Percentiles rank a stretch among this genome's conserved stretches.
phyloP scores from a whole-genome alignment of 768 basidiomycete genomes.

The Collybia sordida region DNA sequence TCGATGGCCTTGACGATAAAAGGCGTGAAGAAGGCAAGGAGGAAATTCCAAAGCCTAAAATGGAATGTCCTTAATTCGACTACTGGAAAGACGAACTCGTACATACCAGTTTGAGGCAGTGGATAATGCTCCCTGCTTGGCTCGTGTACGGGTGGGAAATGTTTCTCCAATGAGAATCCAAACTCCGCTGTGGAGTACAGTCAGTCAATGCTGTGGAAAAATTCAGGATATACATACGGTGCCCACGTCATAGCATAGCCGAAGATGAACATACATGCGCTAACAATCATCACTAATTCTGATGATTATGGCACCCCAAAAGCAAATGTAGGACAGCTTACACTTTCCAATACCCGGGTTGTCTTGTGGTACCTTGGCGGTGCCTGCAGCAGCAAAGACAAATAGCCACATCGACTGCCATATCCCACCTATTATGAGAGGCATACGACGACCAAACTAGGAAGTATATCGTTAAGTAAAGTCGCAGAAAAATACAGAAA shows the following conservation, averaged over 20 bases:
- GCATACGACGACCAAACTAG: constrained; percentile 62
- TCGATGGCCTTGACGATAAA: constrained; percentile 58
- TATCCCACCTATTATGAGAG: constrained; percentile 65
- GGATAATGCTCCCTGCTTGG: constrained; percentile 68
- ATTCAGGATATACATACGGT: constrained; percentile 33
- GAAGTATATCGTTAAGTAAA: constrained; percentile 1
- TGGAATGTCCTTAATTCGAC: background rate
- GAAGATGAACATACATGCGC: constrained; percentile 69
- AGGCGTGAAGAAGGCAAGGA: constrained; percentile 78
- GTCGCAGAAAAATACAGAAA: background rate
- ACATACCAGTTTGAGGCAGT: constrained; percentile 58
- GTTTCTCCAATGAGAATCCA: constrained; percentile 82
- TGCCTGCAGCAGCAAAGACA: constrained; percentile 72
- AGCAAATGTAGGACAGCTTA: constrained; percentile 20
- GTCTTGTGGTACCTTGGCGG: constrained; percentile 50
- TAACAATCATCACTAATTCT: constrained; percentile 56
- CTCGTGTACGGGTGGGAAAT: constrained; percentile 70
- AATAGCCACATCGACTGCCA: constrained; percentile 75
- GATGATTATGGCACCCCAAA: background rate
- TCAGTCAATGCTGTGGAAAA: background rate
- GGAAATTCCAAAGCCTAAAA: constrained; percentile 60
- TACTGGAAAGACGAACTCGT: no score
- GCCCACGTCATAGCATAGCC: constrained; percentile 75
- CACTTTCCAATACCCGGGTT: constrained; percentile 54
- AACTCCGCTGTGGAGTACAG: constrained; percentile 38